Percentiles rank a stretch among this genome's conserved stretches.
These are phyloP conservation scores for Protostelium mycophagum DNA, from an alignment of 78 protist species.

Conservation along the genomic window DNA sequence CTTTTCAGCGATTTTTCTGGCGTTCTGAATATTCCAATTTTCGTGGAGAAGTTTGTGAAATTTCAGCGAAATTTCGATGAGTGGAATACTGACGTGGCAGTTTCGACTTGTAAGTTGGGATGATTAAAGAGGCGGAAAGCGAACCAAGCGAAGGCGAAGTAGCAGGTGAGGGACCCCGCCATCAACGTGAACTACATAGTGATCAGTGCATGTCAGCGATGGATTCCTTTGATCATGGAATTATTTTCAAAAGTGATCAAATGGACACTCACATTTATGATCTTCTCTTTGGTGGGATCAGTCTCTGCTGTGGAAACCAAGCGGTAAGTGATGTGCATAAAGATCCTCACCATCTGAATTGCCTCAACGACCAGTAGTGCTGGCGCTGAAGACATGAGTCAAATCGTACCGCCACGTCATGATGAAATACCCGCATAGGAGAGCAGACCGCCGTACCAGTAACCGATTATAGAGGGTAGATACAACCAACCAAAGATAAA, in stretches of 20 bases:
- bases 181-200: neutral
- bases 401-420: neutral
- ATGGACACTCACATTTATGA: neutral
- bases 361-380: neutral
- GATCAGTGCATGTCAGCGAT: too few species aligned
- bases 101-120: neutral
- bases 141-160: neutral
- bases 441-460: neutral
- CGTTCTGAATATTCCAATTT: too few species aligned
- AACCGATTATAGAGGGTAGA: neutral
- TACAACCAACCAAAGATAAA: neutral
- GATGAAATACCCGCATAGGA: neutral
- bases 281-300: neutral
- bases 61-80: neutral
- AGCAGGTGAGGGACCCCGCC: neutral
- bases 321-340: neutral
- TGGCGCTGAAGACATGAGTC: too few species aligned
- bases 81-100: neutral
- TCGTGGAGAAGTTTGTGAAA: too few species aligned
- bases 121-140: neutral
- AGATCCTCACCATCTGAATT: neutral
- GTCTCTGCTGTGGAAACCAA: neutral
- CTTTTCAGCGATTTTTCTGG: too few species aligned
- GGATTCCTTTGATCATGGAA: too few species aligned
- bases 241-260: neutral